phyloP scores from a whole-genome alignment of 345 rosid species.

The Rhizophora apiculata region DNA sequence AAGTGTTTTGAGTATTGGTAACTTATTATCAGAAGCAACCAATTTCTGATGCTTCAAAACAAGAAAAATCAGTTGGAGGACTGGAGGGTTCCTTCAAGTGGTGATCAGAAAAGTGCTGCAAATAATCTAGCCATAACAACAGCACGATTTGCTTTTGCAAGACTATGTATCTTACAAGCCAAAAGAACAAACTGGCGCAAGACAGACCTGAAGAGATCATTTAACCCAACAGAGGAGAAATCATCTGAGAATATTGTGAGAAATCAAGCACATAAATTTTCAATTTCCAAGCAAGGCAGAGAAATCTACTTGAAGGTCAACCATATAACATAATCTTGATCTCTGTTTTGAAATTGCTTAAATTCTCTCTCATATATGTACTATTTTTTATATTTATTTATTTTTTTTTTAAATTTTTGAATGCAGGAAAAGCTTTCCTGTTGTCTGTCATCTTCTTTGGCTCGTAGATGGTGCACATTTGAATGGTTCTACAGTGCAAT shows the following conservation, averaged over 20 bases:
- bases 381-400: neutral
- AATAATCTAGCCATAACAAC: conserved; percentile 35
- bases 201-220: conserved; percentile 45
- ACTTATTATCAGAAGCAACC: too few relatives aligned
- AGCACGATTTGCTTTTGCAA: conserved; percentile 41
- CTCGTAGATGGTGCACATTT: conserved; percentile 27
- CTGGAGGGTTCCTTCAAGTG: conserved; percentile 36
- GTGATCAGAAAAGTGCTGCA: conserved; percentile 40
- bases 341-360: neutral
- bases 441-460: conserved; percentile 22
- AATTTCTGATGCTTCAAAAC: conserved; percentile 44
- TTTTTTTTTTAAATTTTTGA: neutral
- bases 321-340: neutral
- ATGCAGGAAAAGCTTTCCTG: conserved; percentile 23
- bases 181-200: conserved; percentile 62
- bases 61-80: conserved; percentile 37
- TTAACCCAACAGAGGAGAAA: conserved; percentile 33
- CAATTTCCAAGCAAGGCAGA: conserved; percentile 35
- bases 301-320: conserved; percentile 38
- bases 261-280: conserved; percentile 37
- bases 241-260: conserved; percentile 40
- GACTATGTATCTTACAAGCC: conserved; percentile 34
- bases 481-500: conserved; percentile 37
- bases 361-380: neutral
- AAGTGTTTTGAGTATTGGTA: too few relatives aligned